Percentiles rank a stretch among this genome's conserved stretches.
Conservation (phyloP, 371 early-diverging fungal genomes). For the Mucor racemosus region DNA sequence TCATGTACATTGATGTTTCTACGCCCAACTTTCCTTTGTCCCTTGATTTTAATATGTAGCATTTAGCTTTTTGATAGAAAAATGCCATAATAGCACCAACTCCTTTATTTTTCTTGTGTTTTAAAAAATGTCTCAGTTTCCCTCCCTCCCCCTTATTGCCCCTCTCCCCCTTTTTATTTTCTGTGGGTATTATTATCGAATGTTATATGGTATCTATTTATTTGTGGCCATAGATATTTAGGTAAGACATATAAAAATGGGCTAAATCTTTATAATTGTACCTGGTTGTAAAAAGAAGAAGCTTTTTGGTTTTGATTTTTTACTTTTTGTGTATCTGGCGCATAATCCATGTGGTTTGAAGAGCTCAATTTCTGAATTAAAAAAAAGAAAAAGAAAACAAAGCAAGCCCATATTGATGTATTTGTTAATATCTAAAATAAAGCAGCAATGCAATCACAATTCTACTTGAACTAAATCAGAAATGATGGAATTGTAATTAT, state of each 20-base stretch:
- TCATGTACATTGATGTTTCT: not conserved
- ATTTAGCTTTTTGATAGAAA: not conserved
- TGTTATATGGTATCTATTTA: not conserved
- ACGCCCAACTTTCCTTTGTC: not conserved
- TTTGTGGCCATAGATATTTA: no score
- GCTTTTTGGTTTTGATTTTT: no score
- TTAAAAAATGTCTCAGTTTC: not conserved
- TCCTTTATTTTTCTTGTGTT: not conserved
- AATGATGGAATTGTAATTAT: not conserved
- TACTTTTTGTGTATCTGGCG: no score
- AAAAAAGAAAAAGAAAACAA: not conserved
- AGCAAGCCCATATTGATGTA: not conserved
- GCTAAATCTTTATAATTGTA: no score
- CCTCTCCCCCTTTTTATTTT: not conserved
- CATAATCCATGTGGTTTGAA: no score
- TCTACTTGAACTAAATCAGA: not conserved
- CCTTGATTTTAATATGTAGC: not conserved
- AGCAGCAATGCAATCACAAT: not conserved
- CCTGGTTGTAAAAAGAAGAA: no score
- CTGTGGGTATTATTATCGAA: not conserved
- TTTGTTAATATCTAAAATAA: not conserved
- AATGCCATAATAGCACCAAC: constrained; percentile 2
- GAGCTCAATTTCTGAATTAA: not conserved
- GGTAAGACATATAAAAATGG: no score
- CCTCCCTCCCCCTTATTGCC: not conserved